Conservation (phyloP, 371 early-diverging fungal genomes). For the Mucor racemosus region DNA sequence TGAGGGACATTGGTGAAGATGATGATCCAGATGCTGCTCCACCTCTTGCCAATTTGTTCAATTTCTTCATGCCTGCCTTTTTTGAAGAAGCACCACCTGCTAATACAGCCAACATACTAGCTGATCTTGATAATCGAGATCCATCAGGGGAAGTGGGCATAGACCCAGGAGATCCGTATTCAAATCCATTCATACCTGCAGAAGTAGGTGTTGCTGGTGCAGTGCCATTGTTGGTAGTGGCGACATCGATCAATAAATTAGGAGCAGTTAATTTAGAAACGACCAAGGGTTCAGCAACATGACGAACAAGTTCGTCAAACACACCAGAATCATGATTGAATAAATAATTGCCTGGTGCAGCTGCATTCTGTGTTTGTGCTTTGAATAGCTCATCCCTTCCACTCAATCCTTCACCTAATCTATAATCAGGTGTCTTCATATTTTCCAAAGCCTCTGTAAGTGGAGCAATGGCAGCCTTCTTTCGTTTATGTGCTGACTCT, state of each 20-base stretch:
- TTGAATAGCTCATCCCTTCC: constrained; percentile 40
- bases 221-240: constrained; percentile 11
- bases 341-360: constrained; percentile 48
- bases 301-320: constrained; percentile 39
- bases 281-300: constrained; percentile 42
- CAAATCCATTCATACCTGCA: constrained; percentile 3
- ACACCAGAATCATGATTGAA: constrained; percentile 39
- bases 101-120: constrained; percentile 42
- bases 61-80: constrained; percentile 17
- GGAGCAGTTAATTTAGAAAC: constrained; percentile 49
- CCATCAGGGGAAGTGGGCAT: constrained; percentile 20
- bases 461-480: constrained; percentile 12
- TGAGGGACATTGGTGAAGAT: constrained; percentile 13
- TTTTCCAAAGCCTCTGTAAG: constrained; percentile 27
- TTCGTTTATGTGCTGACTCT: background rate
- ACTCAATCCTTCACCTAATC: constrained; percentile 29
- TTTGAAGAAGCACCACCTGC: constrained; percentile 34
- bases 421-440: constrained; percentile 24
- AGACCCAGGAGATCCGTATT: constrained; percentile 12
- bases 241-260: constrained; percentile 48
- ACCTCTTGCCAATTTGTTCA: constrained; percentile 7
- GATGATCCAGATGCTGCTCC: background rate
- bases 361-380: constrained; percentile 40
- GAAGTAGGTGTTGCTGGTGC: constrained; percentile 21
- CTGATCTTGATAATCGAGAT: constrained; percentile 12